A percentile compares a stretch with the other conserved stretches of the same genome.
phyloP scores from a whole-genome alignment of 768 basidiomycete species.

The Infundibulicybe gibba region DNA sequence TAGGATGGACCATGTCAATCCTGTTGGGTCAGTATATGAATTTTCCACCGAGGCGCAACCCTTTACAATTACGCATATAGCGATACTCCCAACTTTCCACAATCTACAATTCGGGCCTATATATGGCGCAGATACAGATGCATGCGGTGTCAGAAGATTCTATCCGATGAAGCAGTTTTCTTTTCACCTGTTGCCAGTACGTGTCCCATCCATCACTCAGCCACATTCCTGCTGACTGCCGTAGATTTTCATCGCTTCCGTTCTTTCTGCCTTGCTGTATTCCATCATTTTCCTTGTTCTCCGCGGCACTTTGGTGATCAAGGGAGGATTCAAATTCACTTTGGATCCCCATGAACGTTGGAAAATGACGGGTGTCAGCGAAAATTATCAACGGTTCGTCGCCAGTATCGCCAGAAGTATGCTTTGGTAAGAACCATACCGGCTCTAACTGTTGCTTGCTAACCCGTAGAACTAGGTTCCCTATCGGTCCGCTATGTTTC shows the following conservation, averaged over 20 bases:
- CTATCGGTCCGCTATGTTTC: slow-evolving; percentile 40
- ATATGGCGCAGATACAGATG: slow-evolving; percentile 50
- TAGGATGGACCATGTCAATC: slow-evolving; percentile 54
- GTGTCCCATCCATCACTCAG: slow-evolving; percentile 9
- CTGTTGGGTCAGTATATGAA: slow-evolving; percentile 40
- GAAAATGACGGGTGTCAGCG: slow-evolving; percentile 26
- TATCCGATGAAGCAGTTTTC: slow-evolving; percentile 42
- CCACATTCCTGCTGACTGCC: slow-evolving; percentile 1
- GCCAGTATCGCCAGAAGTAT: slow-evolving; percentile 60
- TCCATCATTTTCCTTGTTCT: slow-evolving; percentile 57
- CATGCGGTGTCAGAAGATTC: slow-evolving; percentile 46
- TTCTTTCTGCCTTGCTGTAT: slow-evolving; percentile 54
- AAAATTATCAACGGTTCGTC: slow-evolving; percentile 60
- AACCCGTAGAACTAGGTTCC: slow-evolving; percentile 42
- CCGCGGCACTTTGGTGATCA: slow-evolving; percentile 50
- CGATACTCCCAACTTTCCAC: not conserved
- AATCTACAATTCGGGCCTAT: slow-evolving; percentile 19
- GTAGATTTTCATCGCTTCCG: slow-evolving; percentile 56
- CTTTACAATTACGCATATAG: slow-evolving; percentile 1
- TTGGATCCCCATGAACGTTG: slow-evolving; percentile 44
- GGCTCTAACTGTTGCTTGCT: slow-evolving; percentile 3
- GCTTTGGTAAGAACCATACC: slow-evolving; percentile 51
- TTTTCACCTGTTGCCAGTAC: slow-evolving; percentile 62
- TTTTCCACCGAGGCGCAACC: not conserved
- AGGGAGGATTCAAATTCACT: slow-evolving; percentile 47